Conservation (phyloP, 2,329 filamentous ascomycete species). For the Fonsecaea erecta region DNA sequence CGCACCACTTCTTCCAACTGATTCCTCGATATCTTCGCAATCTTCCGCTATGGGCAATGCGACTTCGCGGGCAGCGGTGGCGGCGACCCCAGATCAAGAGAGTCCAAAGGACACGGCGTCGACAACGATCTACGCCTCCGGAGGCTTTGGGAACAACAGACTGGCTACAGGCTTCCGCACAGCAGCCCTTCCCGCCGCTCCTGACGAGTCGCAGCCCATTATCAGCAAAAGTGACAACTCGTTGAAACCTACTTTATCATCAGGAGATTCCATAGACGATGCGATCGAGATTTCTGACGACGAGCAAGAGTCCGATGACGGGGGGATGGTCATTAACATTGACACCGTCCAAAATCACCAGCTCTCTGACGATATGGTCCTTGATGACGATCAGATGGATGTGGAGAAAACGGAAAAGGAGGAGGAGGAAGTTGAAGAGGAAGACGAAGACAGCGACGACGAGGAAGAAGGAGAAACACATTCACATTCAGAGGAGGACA, state of each 20-base stretch:
- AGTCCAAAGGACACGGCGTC: background rate
- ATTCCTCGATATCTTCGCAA: conserved; percentile 3
- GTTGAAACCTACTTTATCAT: background rate
- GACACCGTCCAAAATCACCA: conserved; percentile 35
- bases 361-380: conserved; percentile 14
- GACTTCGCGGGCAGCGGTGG: background rate
- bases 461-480: conserved; percentile 7
- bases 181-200: background rate
- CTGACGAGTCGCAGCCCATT: background rate
- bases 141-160: conserved; percentile 35
- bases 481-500: background rate
- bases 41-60: conserved; percentile 12
- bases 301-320: conserved; percentile 40
- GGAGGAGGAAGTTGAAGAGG: background rate
- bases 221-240: background rate
- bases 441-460: background rate
- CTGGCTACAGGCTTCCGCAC: conserved; percentile 32
- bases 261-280: conserved; percentile 24
- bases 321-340: conserved; percentile 51
- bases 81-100: background rate
- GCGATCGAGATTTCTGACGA: conserved; percentile 40
- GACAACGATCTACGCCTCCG: background rate
- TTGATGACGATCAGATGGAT: conserved; percentile 18
- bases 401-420: conserved; percentile 6
- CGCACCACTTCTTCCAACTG: background rate